Base-by-base conservation (phyloP, 2,329 filamentous ascomycete species). In the Aspergillus oerlinghausenensis region DNA sequence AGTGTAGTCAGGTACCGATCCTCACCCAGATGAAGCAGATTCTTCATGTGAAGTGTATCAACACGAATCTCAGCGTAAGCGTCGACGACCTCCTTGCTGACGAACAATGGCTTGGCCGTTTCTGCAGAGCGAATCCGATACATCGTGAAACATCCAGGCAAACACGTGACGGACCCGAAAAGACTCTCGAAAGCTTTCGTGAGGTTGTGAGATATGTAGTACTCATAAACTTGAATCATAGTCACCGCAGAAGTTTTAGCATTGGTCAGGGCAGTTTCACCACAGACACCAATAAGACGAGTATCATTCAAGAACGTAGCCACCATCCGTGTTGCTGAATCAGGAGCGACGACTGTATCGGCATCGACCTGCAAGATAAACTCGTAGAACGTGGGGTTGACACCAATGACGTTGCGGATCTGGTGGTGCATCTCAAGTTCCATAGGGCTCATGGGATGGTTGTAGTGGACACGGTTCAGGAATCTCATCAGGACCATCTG, bases 221-320 rank as follows among this genome's bases (percentile, higher is more conserved):
- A 99, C 76, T 99, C 93, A 81, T 97, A 99, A 35, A 99, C 93
- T 76, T 99, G 94, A 73, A 99, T 99, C 93, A 97, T 97, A 52
- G 94, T 99, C 64, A 96, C 86, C 70, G 95, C 91, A 1, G 93
- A 97, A 6, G 88, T 83, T 75, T 97, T 97, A 58, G 92, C 89
- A 71, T 99, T 99, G 61, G 88, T 92, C 50, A 99, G 81, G 17
- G 89, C 89, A 0, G 94, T 99, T 76, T 99, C 94, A 77, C 94
- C 94, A 70, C 94, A 99, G 50, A 94, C 85, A 55, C 89, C 94
- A 68, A 97, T 93, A n/a, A 97, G 81, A 55, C 90, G 88, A 26
- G 92, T 96, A 72, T 99, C 94, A 67, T 94, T 85, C 47, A 97
- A 76, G 80, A 97, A 97, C 4, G 92, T 82, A 9, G 94, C 86